Evolutionary conservation across 179 eudicot species (phyloP).

Genomic region (Actinidia polygama): DNA sequence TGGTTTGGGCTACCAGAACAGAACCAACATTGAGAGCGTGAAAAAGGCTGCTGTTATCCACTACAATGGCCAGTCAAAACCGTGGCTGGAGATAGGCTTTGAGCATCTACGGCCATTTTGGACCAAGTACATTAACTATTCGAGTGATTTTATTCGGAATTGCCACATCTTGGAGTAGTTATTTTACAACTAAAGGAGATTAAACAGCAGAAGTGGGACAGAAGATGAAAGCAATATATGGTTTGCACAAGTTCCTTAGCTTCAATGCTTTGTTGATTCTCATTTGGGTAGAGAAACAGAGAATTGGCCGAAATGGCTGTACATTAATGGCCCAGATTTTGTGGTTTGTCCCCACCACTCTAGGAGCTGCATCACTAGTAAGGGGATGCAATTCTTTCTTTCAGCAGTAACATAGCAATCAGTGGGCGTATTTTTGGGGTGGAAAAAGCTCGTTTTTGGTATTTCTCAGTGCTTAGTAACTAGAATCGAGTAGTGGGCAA

Average conservation of each 20-base stretch:
- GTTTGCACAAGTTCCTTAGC: constrained; percentile 26
- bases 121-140: constrained; percentile 90
- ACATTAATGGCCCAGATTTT: constrained; percentile 11
- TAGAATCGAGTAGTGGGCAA: constrained; percentile 21
- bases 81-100: constrained; percentile 96
- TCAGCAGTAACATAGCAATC: constrained; percentile 41
- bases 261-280: constrained; percentile 26
- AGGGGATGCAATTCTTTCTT: constrained; percentile 36
- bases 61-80: constrained; percentile 98
- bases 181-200: constrained; percentile 20
- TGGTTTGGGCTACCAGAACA: constrained; percentile 96
- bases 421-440: constrained; percentile 19
- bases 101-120: constrained; percentile 98
- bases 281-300: constrained; percentile 25
- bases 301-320: constrained; percentile 22
- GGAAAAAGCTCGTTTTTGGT: constrained; percentile 26
- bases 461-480: constrained; percentile 16
- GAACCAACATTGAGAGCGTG: constrained; percentile 69
- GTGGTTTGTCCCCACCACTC: constrained; percentile 13
- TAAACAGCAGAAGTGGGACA: constrained; percentile 18
- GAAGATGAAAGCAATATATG: constrained; percentile 11
- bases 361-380: constrained; percentile 25
- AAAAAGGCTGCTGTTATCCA: constrained; percentile 96
- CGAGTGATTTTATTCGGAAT: constrained; percentile 81
- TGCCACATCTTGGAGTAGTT: constrained; percentile 94